These are phyloP conservation scores for Ceratocystis eucalypticola DNA, from an alignment of 2,329 filamentous ascomycete species.

Conservation along the genomic window DNA sequence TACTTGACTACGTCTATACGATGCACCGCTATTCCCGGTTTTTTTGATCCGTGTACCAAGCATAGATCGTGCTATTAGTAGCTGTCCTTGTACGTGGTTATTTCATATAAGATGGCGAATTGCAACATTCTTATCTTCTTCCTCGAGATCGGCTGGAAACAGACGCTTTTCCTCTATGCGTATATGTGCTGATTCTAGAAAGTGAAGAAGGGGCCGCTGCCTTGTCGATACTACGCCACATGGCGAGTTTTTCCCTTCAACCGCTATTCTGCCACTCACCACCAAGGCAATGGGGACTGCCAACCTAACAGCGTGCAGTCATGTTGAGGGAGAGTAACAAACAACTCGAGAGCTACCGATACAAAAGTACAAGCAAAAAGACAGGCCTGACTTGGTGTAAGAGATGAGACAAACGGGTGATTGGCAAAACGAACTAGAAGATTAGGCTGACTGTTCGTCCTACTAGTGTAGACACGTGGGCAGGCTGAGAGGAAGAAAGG, in stretches of 20 bases:
- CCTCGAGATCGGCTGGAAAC: not conserved
- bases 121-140: not conserved
- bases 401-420: not conserved
- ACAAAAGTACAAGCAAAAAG: not conserved
- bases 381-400: not conserved
- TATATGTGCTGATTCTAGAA: not conserved
- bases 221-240: not conserved
- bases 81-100: not conserved
- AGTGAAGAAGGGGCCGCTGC: not conserved
- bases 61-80: not conserved
- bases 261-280: not conserved
- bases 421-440: not conserved
- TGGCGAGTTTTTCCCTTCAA: not conserved
- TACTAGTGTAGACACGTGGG: constrained; percentile 4
- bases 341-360: no score
- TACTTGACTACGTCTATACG: not conserved
- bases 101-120: not conserved
- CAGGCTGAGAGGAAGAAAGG: not conserved
- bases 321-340: no score
- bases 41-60: not conserved
- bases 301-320: no score
- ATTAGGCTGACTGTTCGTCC: not conserved
- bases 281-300: no score
- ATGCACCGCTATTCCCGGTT: not conserved
- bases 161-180: not conserved